phyloP scores from a whole-genome alignment of 2,329 filamentous ascomycete genomes.

The Cladosporium austrohemisphaericum region DNA sequence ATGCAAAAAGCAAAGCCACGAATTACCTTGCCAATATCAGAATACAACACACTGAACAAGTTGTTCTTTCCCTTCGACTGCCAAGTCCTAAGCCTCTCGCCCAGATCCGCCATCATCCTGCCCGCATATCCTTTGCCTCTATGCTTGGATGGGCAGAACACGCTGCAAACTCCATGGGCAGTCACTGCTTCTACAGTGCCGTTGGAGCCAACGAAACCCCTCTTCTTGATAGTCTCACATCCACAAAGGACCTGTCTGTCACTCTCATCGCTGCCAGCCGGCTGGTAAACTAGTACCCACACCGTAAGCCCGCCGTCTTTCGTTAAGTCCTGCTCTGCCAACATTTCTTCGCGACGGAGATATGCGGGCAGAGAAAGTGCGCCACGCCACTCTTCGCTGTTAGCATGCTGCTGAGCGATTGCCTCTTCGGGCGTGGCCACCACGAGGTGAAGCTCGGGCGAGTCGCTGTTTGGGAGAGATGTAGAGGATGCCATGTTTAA shows the following conservation, averaged over 20 bases:
- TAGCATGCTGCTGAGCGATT: slow-evolving; percentile 49
- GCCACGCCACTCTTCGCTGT: slow-evolving; percentile 57
- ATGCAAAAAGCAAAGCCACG: not conserved
- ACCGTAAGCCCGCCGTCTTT: slow-evolving; percentile 54
- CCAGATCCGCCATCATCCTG: slow-evolving; percentile 69
- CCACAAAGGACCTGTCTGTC: slow-evolving; percentile 48
- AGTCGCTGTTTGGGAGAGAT: slow-evolving; percentile 48
- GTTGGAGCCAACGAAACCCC: slow-evolving; percentile 41
- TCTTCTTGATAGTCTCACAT: slow-evolving; percentile 55
- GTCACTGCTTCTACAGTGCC: slow-evolving; percentile 54
- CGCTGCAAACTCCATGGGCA: slow-evolving; percentile 72
- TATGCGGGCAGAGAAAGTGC: slow-evolving; percentile 53
- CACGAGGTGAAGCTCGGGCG: slow-evolving; percentile 51
- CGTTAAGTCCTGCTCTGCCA: slow-evolving; percentile 51
- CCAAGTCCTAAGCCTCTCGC: slow-evolving; percentile 51
- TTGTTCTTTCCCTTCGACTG: slow-evolving; percentile 41
- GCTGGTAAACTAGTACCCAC: slow-evolving; percentile 57
- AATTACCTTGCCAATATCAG: slow-evolving; percentile 69
- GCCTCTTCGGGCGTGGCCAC: slow-evolving; percentile 54
- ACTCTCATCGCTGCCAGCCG: slow-evolving; percentile 25
- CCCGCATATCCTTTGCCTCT: slow-evolving; percentile 73
- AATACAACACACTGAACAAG: slow-evolving; percentile 76
- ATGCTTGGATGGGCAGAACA: slow-evolving; percentile 66
- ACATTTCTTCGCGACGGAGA: slow-evolving; percentile 53
- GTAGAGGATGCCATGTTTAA: not conserved